These are phyloP conservation scores for Corynascus novoguineensis DNA, from an alignment of 495 filamentous ascomycete genomes.

Conservation along the genomic window DNA sequence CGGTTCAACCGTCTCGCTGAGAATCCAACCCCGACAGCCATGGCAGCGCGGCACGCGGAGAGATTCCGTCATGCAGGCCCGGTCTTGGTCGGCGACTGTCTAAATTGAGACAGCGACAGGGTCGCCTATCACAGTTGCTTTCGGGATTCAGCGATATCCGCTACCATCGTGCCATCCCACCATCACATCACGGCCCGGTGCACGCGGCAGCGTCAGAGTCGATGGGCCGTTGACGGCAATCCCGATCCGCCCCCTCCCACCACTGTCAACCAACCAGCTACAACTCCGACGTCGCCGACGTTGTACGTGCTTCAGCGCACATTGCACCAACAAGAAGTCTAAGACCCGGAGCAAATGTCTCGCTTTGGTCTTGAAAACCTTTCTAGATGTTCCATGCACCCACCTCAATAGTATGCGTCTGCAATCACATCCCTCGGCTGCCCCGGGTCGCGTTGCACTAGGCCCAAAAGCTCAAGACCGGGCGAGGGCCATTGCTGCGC, in stretches of 20 bases:
- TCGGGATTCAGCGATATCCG: not conserved
- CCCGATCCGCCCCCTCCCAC: slow-evolving; percentile 9
- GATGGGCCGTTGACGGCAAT: slow-evolving; percentile 1
- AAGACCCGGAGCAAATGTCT: not conserved
- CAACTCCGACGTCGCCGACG: not conserved
- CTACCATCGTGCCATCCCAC: too few species aligned
- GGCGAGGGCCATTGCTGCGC: not conserved
- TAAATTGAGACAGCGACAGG: slow-evolving; percentile 3
- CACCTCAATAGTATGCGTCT: not conserved
- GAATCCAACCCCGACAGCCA: not conserved
- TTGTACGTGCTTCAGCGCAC: too few species aligned
- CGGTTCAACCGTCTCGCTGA: not conserved
- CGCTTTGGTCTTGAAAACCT: slow-evolving; percentile 8
- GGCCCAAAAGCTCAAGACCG: not conserved
- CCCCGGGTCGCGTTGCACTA: not conserved
- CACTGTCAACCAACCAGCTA: not conserved
- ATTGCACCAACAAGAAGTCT: slow-evolving; percentile 7
- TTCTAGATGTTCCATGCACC: slow-evolving; percentile 5
- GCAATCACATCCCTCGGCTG: not conserved
- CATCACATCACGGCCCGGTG: too few species aligned
- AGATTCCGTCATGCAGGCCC: not conserved
- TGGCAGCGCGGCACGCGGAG: not conserved
- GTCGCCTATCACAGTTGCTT: not conserved
- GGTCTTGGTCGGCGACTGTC: not conserved
- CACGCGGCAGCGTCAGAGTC: not conserved